Evolutionary conservation across 2,329 filamentous ascomycete genomes (phyloP).

Genomic region (Colletotrichum sansevieriae): DNA sequence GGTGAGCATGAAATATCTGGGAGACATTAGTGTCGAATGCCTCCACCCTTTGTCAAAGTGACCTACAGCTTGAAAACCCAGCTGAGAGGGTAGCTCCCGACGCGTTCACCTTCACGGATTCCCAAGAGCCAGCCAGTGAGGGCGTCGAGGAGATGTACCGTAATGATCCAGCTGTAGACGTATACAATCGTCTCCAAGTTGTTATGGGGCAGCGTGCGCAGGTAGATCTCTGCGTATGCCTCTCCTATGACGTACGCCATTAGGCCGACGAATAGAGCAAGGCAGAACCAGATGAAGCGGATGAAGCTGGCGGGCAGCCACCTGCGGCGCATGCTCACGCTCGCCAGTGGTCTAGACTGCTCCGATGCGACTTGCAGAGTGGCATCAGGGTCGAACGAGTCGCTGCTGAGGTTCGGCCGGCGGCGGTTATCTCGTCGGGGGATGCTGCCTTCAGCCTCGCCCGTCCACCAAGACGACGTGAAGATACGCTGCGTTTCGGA

Average conservation of each 20-base stretch:
- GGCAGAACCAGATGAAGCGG: conserved; percentile 77
- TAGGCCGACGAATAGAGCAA: conserved; percentile 72
- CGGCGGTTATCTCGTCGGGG: conserved; percentile 57
- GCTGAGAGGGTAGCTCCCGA: conserved; percentile 77
- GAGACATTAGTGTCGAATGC: conserved; percentile 27
- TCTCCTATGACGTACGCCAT: conserved; percentile 77
- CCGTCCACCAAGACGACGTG: conserved; percentile 75
- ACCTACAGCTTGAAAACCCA: conserved; percentile 78
- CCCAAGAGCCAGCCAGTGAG: conserved; percentile 77
- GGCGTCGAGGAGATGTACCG: conserved; percentile 74
- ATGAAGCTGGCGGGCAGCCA: conserved; percentile 77
- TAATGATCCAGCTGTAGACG: conserved; percentile 78
- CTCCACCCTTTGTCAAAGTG: background rate
- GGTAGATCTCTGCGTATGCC: conserved; percentile 77
- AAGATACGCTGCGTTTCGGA: conserved; percentile 78
- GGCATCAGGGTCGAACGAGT: conserved; percentile 55
- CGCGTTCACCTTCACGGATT: conserved; percentile 73
- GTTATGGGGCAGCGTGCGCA: conserved; percentile 75
- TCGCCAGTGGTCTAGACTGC: conserved; percentile 41
- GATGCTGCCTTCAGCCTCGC: conserved; percentile 63
- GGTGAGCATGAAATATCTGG: conserved; percentile 75
- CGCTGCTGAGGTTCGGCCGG: conserved; percentile 53
- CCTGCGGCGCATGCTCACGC: conserved; percentile 60
- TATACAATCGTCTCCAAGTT: conserved; percentile 77
- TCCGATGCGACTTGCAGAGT: conserved; percentile 40